Base-by-base conservation (phyloP, 805 yeast genomes). In the Kregervanrija fluxuum region DNA sequence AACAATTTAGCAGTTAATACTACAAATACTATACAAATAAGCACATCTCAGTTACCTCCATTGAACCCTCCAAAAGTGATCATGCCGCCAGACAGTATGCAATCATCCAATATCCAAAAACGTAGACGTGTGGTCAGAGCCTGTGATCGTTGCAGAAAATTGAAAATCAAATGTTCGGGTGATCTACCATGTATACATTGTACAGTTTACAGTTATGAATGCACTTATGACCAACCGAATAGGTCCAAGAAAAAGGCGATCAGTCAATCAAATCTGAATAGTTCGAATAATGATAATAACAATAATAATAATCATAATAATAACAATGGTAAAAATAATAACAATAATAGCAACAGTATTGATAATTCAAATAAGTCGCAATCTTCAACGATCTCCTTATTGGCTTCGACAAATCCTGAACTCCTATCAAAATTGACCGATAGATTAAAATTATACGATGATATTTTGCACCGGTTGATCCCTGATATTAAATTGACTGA, bases 131-230 rank as follows among this genome's bases (percentile, higher is more conserved):
- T 67, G 11, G 69, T 73, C n/a, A 57, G 71, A 37, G 80, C 79
- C 8, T 76, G 82, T 54, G 75, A 70, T 48, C 61, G 68, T 47
- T 76, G 82, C 50, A 60, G 80, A 33, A 67, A 65, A 53, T 60
- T 75, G 41, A 76, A 76, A 54, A 70, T 73, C 48, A 74, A 72
- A 51, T 76, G 82, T 52, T 73, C 77, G 41, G 77, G 79, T 8
- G 65, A 62, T 13, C 54, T 59, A 35, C 79, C 80, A 3, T 76
- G 82, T 49, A 61, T 68, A 8, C 70, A 68, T 41, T 88, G 96
- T 59, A 84, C 95, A 1, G 95, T 87, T 1, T 89, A 87, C 64
- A 79, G 86, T 15, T 85, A 84, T 61, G 83, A 78, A 46, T 88
- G 96, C 64, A 79, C 95, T 0, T 88, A 88, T 60, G 85, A 84